Evolutionary conservation across 2,329 filamentous ascomycete genomes (phyloP).

Genomic region (Annulohypoxylon truncatum): DNA sequence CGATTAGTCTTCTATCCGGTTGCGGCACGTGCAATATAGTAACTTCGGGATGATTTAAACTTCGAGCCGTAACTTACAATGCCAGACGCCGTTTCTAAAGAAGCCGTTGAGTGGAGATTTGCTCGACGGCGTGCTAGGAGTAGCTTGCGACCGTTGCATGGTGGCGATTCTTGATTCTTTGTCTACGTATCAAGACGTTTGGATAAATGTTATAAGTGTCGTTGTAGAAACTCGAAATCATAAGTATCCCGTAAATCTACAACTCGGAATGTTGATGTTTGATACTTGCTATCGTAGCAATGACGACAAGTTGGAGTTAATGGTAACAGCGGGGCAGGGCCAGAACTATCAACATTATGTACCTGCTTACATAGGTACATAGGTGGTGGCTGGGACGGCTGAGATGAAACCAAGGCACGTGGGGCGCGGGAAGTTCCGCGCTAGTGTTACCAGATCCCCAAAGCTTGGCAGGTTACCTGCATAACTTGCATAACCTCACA

Average conservation of each 20-base stretch:
- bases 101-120: slow-evolving; percentile 45
- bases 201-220: neutral
- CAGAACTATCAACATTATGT: slow-evolving; percentile 1
- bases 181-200: neutral
- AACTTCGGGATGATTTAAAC: neutral
- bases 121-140: slow-evolving; percentile 31
- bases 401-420: slow-evolving; percentile 19
- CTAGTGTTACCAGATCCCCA: neutral
- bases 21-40: neutral
- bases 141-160: slow-evolving; percentile 26
- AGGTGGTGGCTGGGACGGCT: slow-evolving; percentile 16
- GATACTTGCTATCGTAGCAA: slow-evolving; percentile 12
- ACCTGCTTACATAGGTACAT: neutral
- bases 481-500: slow-evolving; percentile 1
- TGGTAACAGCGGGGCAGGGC: slow-evolving; percentile 3
- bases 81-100: slow-evolving; percentile 53
- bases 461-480: neutral
- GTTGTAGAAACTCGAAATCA: neutral
- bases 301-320: slow-evolving; percentile 10
- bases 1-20: slow-evolving; percentile 7
- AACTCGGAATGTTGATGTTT: slow-evolving; percentile 3
- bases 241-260: neutral
- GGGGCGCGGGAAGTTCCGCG: slow-evolving; percentile 19
- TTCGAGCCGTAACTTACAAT: slow-evolving; percentile 48
- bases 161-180: neutral